A percentile compares a stretch with the other conserved stretches of the same genome.
phyloP scores from a whole-genome alignment of 768 basidiomycete species.

The Suillus bovinus region DNA sequence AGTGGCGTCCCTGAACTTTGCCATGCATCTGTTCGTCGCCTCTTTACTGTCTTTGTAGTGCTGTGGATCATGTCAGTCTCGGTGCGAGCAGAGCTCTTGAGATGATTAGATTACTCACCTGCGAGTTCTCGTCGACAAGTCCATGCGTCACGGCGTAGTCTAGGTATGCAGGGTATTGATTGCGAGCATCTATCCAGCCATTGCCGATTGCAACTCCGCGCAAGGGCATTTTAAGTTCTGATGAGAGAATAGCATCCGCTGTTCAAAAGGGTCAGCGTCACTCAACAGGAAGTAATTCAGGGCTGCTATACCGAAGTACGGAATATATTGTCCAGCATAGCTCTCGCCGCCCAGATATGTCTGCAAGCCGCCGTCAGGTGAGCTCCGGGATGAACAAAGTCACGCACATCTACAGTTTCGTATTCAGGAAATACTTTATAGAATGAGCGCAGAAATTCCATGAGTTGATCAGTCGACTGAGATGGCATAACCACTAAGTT shows the following conservation, averaged over 20 bases:
- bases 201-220: constrained; percentile 92
- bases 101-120: constrained; percentile 43
- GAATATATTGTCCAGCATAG: constrained; percentile 97
- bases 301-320: constrained; percentile 73
- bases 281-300: neutral
- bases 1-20: constrained; percentile 35
- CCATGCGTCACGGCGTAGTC: constrained; percentile 84
- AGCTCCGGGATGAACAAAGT: neutral
- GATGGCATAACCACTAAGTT: neutral
- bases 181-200: constrained; percentile 92
- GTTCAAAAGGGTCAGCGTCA: constrained; percentile 3
- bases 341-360: constrained; percentile 97
- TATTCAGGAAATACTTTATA: constrained; percentile 93
- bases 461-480: constrained; percentile 74
- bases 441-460: constrained; percentile 86
- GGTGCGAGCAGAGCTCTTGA: constrained; percentile 2
- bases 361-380: constrained; percentile 42
- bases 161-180: constrained; percentile 88
- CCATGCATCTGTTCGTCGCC: constrained; percentile 60
- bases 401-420: constrained; percentile 72
- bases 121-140: constrained; percentile 68
- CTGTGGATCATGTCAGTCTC: constrained; percentile 34
- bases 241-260: constrained; percentile 79
- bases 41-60: constrained; percentile 60
- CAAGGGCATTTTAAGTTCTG: constrained; percentile 59